phyloP scores from a whole-genome alignment of 2,329 filamentous ascomycete genomes.

The Emmonsiellopsis sp. region DNA sequence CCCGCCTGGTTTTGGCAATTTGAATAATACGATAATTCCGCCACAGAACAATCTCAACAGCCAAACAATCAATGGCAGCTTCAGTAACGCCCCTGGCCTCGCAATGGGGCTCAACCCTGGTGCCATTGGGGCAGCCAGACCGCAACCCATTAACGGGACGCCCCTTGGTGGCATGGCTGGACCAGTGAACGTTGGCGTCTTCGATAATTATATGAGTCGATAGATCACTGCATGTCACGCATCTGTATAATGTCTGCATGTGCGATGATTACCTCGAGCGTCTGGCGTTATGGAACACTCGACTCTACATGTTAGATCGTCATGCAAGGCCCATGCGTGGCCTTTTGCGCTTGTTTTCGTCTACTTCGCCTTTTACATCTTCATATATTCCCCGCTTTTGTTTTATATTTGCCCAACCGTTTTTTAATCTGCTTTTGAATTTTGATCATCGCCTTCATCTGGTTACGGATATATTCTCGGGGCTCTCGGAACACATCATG shows the following conservation, averaged over 20 bases:
- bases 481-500: slow-evolving; percentile 11
- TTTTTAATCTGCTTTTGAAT: slow-evolving; percentile 4
- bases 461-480: slow-evolving; percentile 10
- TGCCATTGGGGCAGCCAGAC: neutral
- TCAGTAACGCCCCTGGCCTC: slow-evolving; percentile 28
- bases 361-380: slow-evolving; percentile 19
- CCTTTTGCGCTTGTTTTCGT: slow-evolving; percentile 17
- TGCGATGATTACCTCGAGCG: slow-evolving; percentile 33
- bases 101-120: slow-evolving; percentile 25
- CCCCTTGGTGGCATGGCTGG: slow-evolving; percentile 3
- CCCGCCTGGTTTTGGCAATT: slow-evolving; percentile 57
- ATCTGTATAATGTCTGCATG: slow-evolving; percentile 32
- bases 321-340: slow-evolving; percentile 28
- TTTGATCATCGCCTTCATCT: slow-evolving; percentile 6
- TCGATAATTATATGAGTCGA: slow-evolving; percentile 42
- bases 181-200: slow-evolving; percentile 17
- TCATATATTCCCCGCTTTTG: slow-evolving; percentile 15
- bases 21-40: slow-evolving; percentile 20
- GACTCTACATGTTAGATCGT: slow-evolving; percentile 33
- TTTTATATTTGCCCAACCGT: slow-evolving; percentile 4
- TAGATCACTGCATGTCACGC: slow-evolving; percentile 18
- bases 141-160: neutral
- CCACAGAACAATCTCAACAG: slow-evolving; percentile 21
- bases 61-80: slow-evolving; percentile 22
- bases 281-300: slow-evolving; percentile 30